phyloP scores from a whole-genome alignment of 495 filamentous ascomycete genomes.

The Margaritispora aquatica region DNA sequence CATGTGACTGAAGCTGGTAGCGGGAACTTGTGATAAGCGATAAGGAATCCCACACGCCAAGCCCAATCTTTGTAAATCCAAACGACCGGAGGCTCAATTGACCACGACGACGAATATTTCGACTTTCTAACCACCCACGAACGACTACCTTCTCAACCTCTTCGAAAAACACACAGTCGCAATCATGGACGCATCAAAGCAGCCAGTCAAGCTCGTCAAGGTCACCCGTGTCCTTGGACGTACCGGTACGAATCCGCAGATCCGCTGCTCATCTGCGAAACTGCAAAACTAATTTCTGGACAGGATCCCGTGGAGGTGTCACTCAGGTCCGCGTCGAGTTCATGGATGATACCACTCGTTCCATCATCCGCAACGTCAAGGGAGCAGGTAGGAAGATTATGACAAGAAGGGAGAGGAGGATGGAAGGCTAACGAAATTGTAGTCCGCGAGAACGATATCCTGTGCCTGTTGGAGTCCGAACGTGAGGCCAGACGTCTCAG shows the following conservation, averaged over 20 bases:
- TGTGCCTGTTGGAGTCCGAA: slow-evolving; percentile 94
- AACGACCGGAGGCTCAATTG: not conserved
- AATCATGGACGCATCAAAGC: slow-evolving; percentile 69
- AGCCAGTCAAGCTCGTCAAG: slow-evolving; percentile 99
- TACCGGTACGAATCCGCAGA: slow-evolving; percentile 59
- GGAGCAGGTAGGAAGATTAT: slow-evolving; percentile 62
- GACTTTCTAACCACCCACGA: not conserved
- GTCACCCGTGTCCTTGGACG: slow-evolving; percentile 95
- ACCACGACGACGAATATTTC: not conserved
- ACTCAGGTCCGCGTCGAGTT: slow-evolving; percentile 98
- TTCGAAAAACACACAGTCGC: slow-evolving; percentile 3
- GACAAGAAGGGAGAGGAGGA: not conserved
- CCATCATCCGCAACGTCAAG: slow-evolving; percentile 98
- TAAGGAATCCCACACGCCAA: not conserved
- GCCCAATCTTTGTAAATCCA: not conserved
- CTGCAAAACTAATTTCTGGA: slow-evolving; percentile 3
- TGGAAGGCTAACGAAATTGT: slow-evolving; percentile 10
- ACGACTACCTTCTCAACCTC: not conserved
- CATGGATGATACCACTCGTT: slow-evolving; percentile 93
- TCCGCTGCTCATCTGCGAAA: not conserved
- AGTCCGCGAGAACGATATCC: slow-evolving; percentile 93
- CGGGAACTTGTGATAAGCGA: not conserved
- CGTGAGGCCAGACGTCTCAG: slow-evolving; percentile 89
- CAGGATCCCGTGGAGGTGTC: slow-evolving; percentile 94
- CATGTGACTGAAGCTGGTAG: not conserved